Conservation (phyloP, 2,329 filamentous ascomycete species). For the Aphanocladium album region DNA sequence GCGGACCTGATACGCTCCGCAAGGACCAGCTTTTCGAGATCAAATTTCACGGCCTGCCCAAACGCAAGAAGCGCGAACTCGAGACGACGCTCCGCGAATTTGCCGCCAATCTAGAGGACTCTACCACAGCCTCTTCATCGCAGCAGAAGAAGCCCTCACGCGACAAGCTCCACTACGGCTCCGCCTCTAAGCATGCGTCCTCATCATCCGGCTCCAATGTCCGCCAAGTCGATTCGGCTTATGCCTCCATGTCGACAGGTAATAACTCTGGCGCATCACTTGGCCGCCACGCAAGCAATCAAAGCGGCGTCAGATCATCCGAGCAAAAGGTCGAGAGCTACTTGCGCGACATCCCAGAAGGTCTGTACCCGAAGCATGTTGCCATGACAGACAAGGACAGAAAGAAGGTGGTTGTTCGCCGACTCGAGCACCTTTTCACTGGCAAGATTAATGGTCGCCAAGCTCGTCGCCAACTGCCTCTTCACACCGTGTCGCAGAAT, state of each 20-base stretch:
- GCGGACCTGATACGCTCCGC: constrained; percentile 60
- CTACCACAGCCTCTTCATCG: constrained; percentile 37
- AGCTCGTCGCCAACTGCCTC: constrained; percentile 22
- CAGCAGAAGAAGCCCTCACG: constrained; percentile 36
- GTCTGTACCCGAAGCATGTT: constrained; percentile 57
- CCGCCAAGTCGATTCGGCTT: constrained; percentile 56
- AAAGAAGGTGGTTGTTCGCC: constrained; percentile 70
- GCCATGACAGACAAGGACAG: constrained; percentile 66
- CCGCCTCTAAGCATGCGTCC: constrained; percentile 47
- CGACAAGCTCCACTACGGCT: constrained; percentile 37
- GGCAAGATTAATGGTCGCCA: constrained; percentile 53
- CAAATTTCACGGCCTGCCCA: constrained; percentile 67
- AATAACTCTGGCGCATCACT: constrained; percentile 39
- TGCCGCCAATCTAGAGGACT: constrained; percentile 55
- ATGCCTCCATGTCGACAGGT: constrained; percentile 61
- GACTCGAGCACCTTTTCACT: constrained; percentile 77
- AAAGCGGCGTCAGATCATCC: constrained; percentile 33
- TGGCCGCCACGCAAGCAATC: constrained; percentile 27
- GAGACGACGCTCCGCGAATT: constrained; percentile 70
- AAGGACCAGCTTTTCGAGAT: constrained; percentile 81
- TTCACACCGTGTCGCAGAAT: constrained; percentile 15
- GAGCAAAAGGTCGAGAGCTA: constrained; percentile 64
- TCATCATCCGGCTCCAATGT: constrained; percentile 49
- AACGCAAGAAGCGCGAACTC: constrained; percentile 69
- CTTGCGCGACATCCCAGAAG: constrained; percentile 66